These are phyloP conservation scores for Ramaria rubella DNA, from an alignment of 768 basidiomycete species.

Conservation along the genomic window DNA sequence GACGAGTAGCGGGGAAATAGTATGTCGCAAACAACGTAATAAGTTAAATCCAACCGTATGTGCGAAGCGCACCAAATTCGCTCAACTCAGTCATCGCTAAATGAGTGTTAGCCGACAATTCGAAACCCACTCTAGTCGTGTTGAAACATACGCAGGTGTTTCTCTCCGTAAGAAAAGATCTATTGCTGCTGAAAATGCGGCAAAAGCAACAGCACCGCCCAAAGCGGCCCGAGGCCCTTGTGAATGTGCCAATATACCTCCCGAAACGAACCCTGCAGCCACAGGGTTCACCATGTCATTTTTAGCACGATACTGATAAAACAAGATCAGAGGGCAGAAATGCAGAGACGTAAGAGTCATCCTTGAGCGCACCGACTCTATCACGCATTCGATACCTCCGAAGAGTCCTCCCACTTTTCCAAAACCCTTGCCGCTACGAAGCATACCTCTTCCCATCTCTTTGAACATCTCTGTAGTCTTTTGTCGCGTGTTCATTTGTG, in stretches of 20 bases:
- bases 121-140: neutral
- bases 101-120: neutral
- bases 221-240: slow-evolving; percentile 81
- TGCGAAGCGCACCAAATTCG: neutral
- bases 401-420: slow-evolving; percentile 91
- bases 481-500: slow-evolving; percentile 57
- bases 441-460: slow-evolving; percentile 94
- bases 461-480: slow-evolving; percentile 82
- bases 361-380: slow-evolving; percentile 72
- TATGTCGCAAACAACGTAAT: neutral
- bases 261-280: slow-evolving; percentile 80
- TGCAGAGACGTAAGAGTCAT: neutral
- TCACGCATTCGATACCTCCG: slow-evolving; percentile 92
- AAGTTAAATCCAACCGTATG: slow-evolving; percentile 1
- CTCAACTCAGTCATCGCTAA: neutral
- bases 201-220: slow-evolving; percentile 88
- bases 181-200: slow-evolving; percentile 87
- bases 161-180: slow-evolving; percentile 80
- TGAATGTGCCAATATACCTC: slow-evolving; percentile 81
- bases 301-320: slow-evolving; percentile 80
- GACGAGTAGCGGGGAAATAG: neutral
- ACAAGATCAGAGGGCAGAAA: neutral
- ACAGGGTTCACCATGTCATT: slow-evolving; percentile 93
- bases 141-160: slow-evolving; percentile 60
- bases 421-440: slow-evolving; percentile 83